phyloP scores from a whole-genome alignment of 257 asterid species.

The Thymus mandschuricus region DNA sequence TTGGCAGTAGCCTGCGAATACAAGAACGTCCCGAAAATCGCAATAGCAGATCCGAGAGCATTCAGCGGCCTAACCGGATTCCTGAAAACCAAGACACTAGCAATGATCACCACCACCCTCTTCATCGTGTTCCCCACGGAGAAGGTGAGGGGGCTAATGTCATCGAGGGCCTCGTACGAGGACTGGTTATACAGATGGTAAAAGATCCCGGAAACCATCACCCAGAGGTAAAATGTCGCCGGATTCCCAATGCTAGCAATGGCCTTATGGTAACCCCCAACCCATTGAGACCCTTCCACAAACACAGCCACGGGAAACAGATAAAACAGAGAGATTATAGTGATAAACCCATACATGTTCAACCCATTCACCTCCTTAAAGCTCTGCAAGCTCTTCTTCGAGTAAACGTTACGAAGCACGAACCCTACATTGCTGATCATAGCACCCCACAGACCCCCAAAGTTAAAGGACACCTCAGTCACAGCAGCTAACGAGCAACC shows the following conservation, averaged over 20 bases:
- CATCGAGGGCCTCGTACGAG: conserved; percentile 93
- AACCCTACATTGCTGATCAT: conserved; percentile 92
- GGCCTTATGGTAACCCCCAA: conserved; percentile 81
- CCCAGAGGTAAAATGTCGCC: conserved; percentile 76
- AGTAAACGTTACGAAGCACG: conserved; percentile 84
- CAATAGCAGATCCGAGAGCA: conserved; percentile 90
- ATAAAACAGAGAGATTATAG: conserved; percentile 71
- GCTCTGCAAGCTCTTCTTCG: conserved; percentile 84
- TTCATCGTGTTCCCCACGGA: conserved; percentile 96
- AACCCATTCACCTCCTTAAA: conserved; percentile 91
- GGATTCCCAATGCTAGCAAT: conserved; percentile 62
- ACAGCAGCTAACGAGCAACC: conserved; percentile 98
- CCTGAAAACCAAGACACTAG: conserved; percentile 87
- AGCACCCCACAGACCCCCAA: conserved; percentile 84
- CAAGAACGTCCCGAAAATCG: conserved; percentile 82
- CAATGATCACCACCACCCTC: conserved; percentile 92
- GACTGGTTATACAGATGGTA: conserved; percentile 93
- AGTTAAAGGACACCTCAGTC: conserved; percentile 90
- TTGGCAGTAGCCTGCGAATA: conserved; percentile 87
- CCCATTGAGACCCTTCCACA: conserved; percentile 98
- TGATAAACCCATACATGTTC: conserved; percentile 88
- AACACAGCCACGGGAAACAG: conserved; percentile 83
- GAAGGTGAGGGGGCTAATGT: conserved; percentile 88
- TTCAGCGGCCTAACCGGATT: conserved; percentile 89
- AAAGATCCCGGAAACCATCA: conserved; percentile 76